These are phyloP conservation scores for Verbena officinalis DNA, from an alignment of 257 asterid genomes.

Conservation along the genomic window DNA sequence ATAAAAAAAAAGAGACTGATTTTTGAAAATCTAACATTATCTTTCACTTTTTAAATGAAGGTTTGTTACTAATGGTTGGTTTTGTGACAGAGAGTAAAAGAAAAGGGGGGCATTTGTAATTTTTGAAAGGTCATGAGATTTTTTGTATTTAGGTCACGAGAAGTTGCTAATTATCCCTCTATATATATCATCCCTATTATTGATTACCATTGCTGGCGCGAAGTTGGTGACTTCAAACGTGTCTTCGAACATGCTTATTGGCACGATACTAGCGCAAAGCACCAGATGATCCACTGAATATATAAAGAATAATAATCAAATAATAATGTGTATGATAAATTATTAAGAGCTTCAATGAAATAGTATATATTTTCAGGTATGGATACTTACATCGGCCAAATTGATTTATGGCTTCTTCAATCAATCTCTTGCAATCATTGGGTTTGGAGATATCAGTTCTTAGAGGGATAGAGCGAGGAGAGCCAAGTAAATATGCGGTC, in stretches of 20 bases:
- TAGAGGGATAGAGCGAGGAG: constrained; percentile 62
- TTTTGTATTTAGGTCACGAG: too few relatives aligned
- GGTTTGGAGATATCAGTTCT: constrained; percentile 51
- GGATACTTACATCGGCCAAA: constrained; percentile 56
- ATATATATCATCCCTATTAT: too few relatives aligned
- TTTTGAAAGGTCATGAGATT: too few relatives aligned
- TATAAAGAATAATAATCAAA: neutral
- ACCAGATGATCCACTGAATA: constrained; percentile 77
- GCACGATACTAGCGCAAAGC: constrained; percentile 60
- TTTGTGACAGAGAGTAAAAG: too few relatives aligned
- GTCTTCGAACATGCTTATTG: constrained; percentile 64
- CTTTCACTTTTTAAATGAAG: too few relatives aligned
- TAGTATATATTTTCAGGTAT: neutral
- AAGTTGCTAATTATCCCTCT: too few relatives aligned
- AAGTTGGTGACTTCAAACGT: constrained; percentile 47
- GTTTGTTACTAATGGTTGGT: too few relatives aligned
- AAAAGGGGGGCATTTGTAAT: too few relatives aligned
- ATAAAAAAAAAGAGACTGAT: too few relatives aligned
- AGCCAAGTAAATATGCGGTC: constrained; percentile 54
- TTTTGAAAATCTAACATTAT: too few relatives aligned
- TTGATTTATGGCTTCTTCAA: constrained; percentile 56
- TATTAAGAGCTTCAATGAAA: neutral
- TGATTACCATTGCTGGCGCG: constrained; percentile 58
- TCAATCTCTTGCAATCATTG: constrained; percentile 59
- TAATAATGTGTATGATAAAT: too few relatives aligned